phyloP scores from a whole-genome alignment of 2,329 filamentous ascomycete genomes.

The Setomelanomma holmii region DNA sequence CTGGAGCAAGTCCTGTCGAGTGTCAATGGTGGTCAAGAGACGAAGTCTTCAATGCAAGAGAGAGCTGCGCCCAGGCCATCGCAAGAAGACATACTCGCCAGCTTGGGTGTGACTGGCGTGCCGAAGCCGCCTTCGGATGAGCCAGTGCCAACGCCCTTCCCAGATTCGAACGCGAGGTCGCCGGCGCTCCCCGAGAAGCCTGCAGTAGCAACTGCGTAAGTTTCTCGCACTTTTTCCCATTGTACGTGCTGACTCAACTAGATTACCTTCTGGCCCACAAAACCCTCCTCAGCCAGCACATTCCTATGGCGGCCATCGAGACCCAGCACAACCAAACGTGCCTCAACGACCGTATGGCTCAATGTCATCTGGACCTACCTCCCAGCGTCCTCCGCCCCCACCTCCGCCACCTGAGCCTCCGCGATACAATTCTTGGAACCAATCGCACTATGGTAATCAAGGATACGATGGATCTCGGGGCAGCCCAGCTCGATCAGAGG shows the following conservation, averaged over 20 bases:
- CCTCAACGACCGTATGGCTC: slow-evolving; percentile 37
- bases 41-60: slow-evolving; percentile 4
- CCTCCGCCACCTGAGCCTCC: slow-evolving; percentile 28
- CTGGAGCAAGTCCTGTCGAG: slow-evolving; percentile 48
- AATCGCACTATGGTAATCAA: slow-evolving; percentile 22
- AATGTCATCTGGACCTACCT: slow-evolving; percentile 16
- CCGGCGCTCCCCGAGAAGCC: slow-evolving; percentile 28
- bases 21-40: slow-evolving; percentile 17
- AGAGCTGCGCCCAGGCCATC: slow-evolving; percentile 17
- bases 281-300: slow-evolving; percentile 26
- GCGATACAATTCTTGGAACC: slow-evolving; percentile 33
- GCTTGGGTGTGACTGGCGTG: slow-evolving; percentile 46
- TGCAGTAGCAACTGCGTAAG: slow-evolving; percentile 17
- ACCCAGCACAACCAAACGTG: slow-evolving; percentile 14
- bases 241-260: slow-evolving; percentile 7
- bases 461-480: slow-evolving; percentile 27
- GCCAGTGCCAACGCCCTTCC: slow-evolving; percentile 17
- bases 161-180: slow-evolving; percentile 14
- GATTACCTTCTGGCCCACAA: slow-evolving; percentile 17
- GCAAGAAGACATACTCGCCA: slow-evolving; percentile 48
- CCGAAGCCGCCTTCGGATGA: slow-evolving; percentile 44
- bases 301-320: slow-evolving; percentile 27
- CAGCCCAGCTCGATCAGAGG: slow-evolving; percentile 44
- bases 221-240: neutral
- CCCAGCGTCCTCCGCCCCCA: slow-evolving; percentile 21